A percentile compares a stretch with the other conserved stretches of the same genome.
Conservation (phyloP, 306 rosid genomes). For the Trichosanthes truncata region DNA sequence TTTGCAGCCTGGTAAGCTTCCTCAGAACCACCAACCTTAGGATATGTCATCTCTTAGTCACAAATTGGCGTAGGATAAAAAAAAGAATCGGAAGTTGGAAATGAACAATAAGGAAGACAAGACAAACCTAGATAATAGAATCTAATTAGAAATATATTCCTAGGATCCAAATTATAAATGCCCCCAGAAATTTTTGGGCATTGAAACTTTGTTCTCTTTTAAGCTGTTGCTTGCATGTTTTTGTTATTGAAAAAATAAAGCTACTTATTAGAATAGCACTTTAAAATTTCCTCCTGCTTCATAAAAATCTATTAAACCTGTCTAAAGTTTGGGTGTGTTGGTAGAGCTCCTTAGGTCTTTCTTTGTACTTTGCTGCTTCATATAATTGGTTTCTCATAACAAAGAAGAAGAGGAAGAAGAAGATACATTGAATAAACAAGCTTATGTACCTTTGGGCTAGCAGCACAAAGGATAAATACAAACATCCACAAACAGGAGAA, state of each 20-base stretch:
- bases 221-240: not conserved
- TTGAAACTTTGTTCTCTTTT: not conserved
- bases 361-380: not conserved
- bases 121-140: not conserved
- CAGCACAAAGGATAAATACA: not conserved
- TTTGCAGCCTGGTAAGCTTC: slow-evolving; percentile 65
- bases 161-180: not conserved
- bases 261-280: not conserved
- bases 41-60: slow-evolving; percentile 20
- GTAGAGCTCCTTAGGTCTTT: not conserved
- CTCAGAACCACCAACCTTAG: slow-evolving; percentile 90
- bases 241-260: not conserved
- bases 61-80: not conserved
- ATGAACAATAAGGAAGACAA: not conserved
- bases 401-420: not conserved
- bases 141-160: not conserved
- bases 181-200: not conserved
- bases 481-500: not conserved
- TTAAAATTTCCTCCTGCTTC: not conserved
- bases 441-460: not conserved
- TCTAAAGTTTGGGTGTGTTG: not conserved
- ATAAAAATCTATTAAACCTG: not conserved
- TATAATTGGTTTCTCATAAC: not conserved
- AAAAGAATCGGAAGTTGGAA: not conserved
- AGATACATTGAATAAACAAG: not conserved